Evolutionary conservation across 805 yeast genomes (phyloP).

Genomic region (Yamadazyma laniorum): DNA sequence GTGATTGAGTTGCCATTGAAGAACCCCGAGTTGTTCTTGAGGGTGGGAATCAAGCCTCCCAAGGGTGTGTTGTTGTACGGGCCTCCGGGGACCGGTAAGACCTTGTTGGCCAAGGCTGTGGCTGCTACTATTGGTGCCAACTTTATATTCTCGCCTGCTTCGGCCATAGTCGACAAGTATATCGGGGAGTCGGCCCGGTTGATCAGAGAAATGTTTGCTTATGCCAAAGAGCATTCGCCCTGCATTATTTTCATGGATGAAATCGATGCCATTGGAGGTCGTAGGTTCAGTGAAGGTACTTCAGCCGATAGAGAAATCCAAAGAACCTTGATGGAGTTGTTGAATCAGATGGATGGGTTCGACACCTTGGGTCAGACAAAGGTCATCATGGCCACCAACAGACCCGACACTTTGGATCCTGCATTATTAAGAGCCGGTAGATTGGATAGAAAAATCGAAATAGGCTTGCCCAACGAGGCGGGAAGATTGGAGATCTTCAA

Average conservation of each 20-base stretch:
- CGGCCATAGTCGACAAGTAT: slow-evolving; percentile 96
- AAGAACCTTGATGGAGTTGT: slow-evolving; percentile 93
- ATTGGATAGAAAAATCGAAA: slow-evolving; percentile 93
- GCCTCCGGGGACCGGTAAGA: slow-evolving; percentile 98
- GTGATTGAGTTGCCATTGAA: slow-evolving; percentile 96
- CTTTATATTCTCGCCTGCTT: slow-evolving; percentile 96
- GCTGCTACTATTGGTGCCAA: slow-evolving; percentile 99
- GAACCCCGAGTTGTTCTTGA: slow-evolving; percentile 90
- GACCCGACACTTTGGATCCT: slow-evolving; percentile 98
- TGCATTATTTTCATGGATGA: slow-evolving; percentile 99
- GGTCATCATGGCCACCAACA: slow-evolving; percentile 98
- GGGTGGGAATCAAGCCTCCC: slow-evolving; percentile 99
- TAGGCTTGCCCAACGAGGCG: slow-evolving; percentile 91
- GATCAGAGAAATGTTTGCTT: slow-evolving; percentile 96
- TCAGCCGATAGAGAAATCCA: slow-evolving; percentile 98
- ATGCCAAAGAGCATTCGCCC: slow-evolving; percentile 97
- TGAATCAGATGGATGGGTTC: slow-evolving; percentile 98
- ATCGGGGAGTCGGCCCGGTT: slow-evolving; percentile 97
- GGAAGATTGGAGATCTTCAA: slow-evolving; percentile 93
- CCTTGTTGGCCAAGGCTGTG: slow-evolving; percentile 93
- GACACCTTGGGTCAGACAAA: slow-evolving; percentile 95
- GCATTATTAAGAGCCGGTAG: slow-evolving; percentile 97
- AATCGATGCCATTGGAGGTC: slow-evolving; percentile 98
- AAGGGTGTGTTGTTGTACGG: slow-evolving; percentile 96
- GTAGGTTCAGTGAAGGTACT: slow-evolving; percentile 96